Conservation (phyloP, 108 stramenopile species). For the Skeletonema costatum region DNA sequence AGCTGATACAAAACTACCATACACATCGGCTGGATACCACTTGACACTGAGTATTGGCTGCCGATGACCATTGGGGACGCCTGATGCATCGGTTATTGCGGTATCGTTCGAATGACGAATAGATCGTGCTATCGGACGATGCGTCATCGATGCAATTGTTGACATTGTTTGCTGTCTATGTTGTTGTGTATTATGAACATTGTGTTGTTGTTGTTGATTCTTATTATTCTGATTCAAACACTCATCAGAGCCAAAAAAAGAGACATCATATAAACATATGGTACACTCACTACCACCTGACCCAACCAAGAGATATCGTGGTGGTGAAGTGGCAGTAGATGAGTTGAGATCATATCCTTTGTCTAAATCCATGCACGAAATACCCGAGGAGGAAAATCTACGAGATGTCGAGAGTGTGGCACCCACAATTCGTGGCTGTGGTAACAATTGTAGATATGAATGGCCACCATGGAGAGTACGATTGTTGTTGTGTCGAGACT, state of each 20-base stretch:
- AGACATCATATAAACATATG: slow-evolving; percentile 69
- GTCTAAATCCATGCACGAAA: slow-evolving; percentile 46
- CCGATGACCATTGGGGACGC: slow-evolving; percentile 58
- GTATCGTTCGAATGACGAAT: slow-evolving; percentile 19
- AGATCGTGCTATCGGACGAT: slow-evolving; percentile 62
- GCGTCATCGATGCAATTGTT: slow-evolving; percentile 12
- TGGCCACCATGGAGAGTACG: neutral
- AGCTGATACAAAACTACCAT: slow-evolving; percentile 72
- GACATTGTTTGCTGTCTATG: neutral
- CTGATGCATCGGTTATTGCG: neutral
- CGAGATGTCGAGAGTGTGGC: neutral
- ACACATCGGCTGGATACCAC: slow-evolving; percentile 78
- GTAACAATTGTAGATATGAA: slow-evolving; percentile 18
- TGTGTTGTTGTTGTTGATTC: neutral
- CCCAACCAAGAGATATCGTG: slow-evolving; percentile 74
- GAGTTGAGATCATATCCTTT: slow-evolving; percentile 7
- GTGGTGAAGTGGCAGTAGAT: neutral
- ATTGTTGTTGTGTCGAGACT: neutral
- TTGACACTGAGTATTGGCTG: slow-evolving; percentile 53
- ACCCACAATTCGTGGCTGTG: slow-evolving; percentile 32
- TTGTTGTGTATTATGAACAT: slow-evolving; percentile 1
- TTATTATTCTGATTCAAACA: slow-evolving; percentile 19
- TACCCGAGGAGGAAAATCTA: slow-evolving; percentile 10
- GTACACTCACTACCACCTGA: slow-evolving; percentile 58
- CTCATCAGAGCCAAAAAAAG: slow-evolving; percentile 57